Evolutionary conservation across 768 basidiomycete species (phyloP).

Genomic region (Termitomyces sp.): DNA sequence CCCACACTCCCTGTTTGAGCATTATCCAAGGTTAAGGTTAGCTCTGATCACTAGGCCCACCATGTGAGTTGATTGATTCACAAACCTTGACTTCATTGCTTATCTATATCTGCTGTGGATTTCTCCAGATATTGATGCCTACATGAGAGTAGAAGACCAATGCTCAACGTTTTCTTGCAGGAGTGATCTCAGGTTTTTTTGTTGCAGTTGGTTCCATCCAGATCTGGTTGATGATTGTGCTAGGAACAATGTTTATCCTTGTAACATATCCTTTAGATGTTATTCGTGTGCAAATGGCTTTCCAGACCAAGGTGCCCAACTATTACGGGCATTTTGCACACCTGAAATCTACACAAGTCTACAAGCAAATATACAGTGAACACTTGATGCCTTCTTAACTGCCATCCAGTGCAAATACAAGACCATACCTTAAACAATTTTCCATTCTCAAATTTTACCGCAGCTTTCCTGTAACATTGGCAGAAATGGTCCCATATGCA

Average conservation of each 20-base stretch:
- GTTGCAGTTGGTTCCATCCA: background rate
- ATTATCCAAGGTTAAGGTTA: no score
- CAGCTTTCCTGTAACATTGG: constrained; percentile 86
- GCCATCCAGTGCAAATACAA: constrained; percentile 13
- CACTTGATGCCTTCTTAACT: constrained; percentile 27
- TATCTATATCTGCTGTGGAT: background rate
- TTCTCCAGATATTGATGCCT: constrained; percentile 75
- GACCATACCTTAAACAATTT: constrained; percentile 48
- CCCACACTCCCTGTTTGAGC: no score
- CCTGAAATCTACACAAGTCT: constrained; percentile 50
- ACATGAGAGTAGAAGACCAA: constrained; percentile 75
- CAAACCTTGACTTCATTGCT: background rate
- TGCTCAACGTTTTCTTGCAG: constrained; percentile 74
- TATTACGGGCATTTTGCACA: constrained; percentile 21
- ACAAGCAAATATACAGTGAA: constrained; percentile 69
- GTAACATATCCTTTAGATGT: constrained; percentile 96
- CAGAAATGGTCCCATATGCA: constrained; percentile 94
- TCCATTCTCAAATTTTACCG: constrained; percentile 91
- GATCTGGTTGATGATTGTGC: background rate
- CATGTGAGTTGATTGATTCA: constrained; percentile 36
- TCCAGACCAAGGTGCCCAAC: constrained; percentile 47
- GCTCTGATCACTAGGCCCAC: constrained; percentile 81
- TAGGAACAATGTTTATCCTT: constrained; percentile 81
- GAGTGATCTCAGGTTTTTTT: constrained; percentile 77
- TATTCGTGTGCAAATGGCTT: constrained; percentile 93